Base-by-base conservation (phyloP, 148 eudicot species). In the Nepenthes mirabilis region DNA sequence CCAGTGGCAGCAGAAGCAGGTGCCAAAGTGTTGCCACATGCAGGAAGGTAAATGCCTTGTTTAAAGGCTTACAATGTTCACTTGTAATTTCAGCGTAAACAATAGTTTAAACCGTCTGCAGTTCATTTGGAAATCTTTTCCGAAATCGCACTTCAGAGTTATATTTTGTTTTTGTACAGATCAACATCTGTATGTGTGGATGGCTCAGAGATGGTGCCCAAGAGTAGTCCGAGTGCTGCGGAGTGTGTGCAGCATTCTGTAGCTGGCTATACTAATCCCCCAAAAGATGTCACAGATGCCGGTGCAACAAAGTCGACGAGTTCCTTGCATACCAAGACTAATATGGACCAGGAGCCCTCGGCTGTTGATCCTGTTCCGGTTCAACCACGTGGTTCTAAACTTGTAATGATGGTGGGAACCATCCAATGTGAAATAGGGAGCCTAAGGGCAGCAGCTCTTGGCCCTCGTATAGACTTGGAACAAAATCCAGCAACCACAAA, bases 31-130 rank as follows among this genome's bases (percentile, higher is more conserved):
- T 51, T 64, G 2, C 61, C 14, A 53, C 61, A 35, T 51, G 64
- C 52, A 36, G 56, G 63, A 33, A 80, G 66, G 88, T 83, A 79
- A 77, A 58, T 63, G n/a, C 33, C 50, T 33, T 60, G 37, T 47
- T 63, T 43, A 14, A 52, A 9, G 3, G 45, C 40, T 52, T 9
- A 11, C 8, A 23, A 23, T 23, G 23, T 23, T 23, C 23, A 23
- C 23, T 23, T 23, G 23, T 23, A 23, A 23, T 23, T 23, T 23
- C 23, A 33, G 36, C 43, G 40, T 34, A 47, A 33, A 37, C 1
- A 3, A 40, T 40, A 0, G 45, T 40, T 40, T 40, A 4, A 40
- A 8, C 8, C 4, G 45, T 40, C 1, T 40, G 45, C 45, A 40
- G 45, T 8, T 40, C 6, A 3, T 40, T 40, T 0, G 4, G 45